A percentile compares a stretch with the other conserved stretches of the same genome.
Conservation (phyloP, 257 asterid species). For the Nicotiana tabacum region DNA sequence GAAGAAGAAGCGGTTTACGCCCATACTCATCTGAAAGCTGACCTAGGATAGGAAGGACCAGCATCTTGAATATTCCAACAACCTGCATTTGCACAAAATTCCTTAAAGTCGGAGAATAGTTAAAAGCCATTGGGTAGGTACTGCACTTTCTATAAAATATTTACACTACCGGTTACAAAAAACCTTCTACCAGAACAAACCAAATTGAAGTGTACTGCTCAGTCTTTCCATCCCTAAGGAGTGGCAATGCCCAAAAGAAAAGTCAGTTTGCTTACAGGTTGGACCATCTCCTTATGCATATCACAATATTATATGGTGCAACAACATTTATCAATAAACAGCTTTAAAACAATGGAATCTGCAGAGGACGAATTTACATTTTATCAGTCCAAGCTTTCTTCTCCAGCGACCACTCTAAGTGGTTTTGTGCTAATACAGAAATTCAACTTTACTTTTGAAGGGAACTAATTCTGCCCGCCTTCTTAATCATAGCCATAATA, state of each 20-base stretch:
- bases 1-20: slow-evolving; percentile 81
- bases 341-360: not conserved
- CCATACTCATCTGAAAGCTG: slow-evolving; percentile 94
- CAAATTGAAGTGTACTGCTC: not conserved
- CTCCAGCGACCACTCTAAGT: not conserved
- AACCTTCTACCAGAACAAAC: not conserved
- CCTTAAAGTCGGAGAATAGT: not conserved
- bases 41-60: slow-evolving; percentile 78
- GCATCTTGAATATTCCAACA: slow-evolving; percentile 86
- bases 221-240: not conserved
- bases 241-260: not conserved
- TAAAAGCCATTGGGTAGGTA: not conserved
- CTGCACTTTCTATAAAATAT: not conserved
- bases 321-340: not conserved
- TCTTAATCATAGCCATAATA: not conserved
- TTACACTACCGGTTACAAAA: not conserved
- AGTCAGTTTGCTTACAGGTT: not conserved
- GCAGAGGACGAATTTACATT: not conserved
- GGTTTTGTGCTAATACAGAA: not conserved
- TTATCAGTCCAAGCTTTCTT: not conserved
- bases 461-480: not conserved
- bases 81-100: slow-evolving; percentile 36
- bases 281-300: not conserved
- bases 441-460: not conserved
- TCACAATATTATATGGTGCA: not conserved